Evolutionary conservation across 768 basidiomycete genomes (phyloP), one percentile per base, ranked within the genome.

Genomic region (Boletus huronensis): DNA sequence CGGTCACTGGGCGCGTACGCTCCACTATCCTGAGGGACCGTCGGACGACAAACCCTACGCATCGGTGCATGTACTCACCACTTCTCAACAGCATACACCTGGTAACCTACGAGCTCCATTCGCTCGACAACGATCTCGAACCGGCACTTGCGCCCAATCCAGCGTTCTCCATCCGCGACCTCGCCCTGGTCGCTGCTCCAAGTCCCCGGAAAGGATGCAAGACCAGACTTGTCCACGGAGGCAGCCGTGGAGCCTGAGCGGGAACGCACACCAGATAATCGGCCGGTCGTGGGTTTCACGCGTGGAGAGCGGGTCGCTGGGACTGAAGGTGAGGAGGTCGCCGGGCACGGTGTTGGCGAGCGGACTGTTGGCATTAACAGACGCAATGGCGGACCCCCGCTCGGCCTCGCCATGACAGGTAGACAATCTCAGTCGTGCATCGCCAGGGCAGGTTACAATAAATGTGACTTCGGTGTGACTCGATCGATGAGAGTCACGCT

Each of bases 51-150:
- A 45, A 29, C n/a, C 3, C 17, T n/a, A 44, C 3, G 19, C 31
- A 50, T 13, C n/a, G n/a, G 25, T n/a, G 48, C 19, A 16, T 11
- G 51, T n/a, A 71, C 53, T 64, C 58, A 83, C 89, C 90, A 93
- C 69, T 88, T 88, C 75, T 93, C 87, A 9, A 93, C 91, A 0
- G 89, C 90, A 66, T 92, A 93, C 52, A 93, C 77, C 72, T 92
- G 90, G 71, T 84, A 90, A 1, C 85, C 85, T 19, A 75, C 57
- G 46, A 72, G 64, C 42, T 82, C 72, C 43, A 84, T 60, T 17
- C 71, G 69, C 32, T 80, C 76, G 35, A 78, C 73, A 8, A 76
- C 75, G 52, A 82, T 69, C 61, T 79, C 77, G 57, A 85, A 82
- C 46, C 70, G 74, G 45, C 74, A 73, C 19, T 76, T 74, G 10